Conservation (phyloP, 768 basidiomycete genomes). For the Cystobasidium onofrii region DNA sequence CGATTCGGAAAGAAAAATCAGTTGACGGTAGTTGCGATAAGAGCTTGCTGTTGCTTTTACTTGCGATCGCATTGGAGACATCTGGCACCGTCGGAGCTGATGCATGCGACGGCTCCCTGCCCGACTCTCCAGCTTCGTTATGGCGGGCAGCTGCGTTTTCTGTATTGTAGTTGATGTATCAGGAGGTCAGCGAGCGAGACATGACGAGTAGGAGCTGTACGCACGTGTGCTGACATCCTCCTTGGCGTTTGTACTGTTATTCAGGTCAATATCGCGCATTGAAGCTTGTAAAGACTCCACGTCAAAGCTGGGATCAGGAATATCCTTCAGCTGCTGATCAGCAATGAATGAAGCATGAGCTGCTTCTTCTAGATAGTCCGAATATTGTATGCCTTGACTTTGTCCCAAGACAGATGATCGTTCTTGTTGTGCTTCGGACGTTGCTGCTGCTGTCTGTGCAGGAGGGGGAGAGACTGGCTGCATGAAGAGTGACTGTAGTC, state of each 20-base stretch:
- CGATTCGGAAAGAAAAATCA: not conserved
- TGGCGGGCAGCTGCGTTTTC: too few relatives aligned
- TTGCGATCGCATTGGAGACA: not conserved
- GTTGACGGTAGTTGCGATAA: not conserved
- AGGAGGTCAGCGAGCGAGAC: too few relatives aligned
- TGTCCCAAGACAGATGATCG: not conserved
- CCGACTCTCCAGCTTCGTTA: too few relatives aligned
- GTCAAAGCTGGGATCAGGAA: not conserved
- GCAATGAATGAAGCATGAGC: not conserved
- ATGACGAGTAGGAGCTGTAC: not conserved
- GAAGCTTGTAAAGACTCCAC: not conserved
- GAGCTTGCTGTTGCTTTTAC: not conserved
- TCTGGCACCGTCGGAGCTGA: too few relatives aligned
- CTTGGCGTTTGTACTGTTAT: not conserved
- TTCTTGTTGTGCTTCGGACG: not conserved
- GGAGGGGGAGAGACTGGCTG: not conserved
- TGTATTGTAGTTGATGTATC: too few relatives aligned
- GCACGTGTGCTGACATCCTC: not conserved
- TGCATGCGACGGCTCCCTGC: not conserved
- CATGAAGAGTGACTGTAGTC: slow-evolving; percentile 7
- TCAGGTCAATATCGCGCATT: not conserved
- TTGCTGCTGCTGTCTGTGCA: not conserved
- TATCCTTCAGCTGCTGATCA: not conserved
- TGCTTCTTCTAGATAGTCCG: not conserved
- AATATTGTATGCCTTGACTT: not conserved